Conservation (phyloP, 768 basidiomycete species). For the Tylopilus plumbeoviolaceoides region DNA sequence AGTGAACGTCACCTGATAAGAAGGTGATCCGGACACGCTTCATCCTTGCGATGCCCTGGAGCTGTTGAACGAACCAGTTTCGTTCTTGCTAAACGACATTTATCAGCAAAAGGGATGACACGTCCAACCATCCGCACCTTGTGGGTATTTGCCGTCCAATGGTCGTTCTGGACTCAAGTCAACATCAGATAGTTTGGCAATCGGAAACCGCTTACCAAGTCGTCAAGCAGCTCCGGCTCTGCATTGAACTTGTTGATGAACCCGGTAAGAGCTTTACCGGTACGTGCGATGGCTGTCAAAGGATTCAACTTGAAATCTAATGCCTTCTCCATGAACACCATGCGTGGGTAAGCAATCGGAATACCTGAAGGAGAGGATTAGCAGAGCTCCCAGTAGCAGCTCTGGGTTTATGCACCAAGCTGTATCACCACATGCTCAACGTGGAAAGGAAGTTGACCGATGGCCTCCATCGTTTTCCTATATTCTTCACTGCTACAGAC, state of each 20-base stretch:
- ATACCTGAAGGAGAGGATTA: conserved; percentile 42
- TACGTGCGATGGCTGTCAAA: conserved; percentile 66
- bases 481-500: conserved; percentile 79
- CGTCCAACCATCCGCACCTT: conserved; percentile 44
- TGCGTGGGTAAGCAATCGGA: conserved; percentile 88
- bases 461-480: conserved; percentile 59
- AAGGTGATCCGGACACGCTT: conserved; percentile 76
- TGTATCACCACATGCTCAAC: conserved; percentile 85
- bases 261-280: conserved; percentile 65
- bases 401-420: conserved; percentile 45
- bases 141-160: conserved; percentile 82
- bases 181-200: conserved; percentile 22
- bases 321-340: conserved; percentile 81
- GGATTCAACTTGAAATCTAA: conserved; percentile 85
- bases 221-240: conserved; percentile 92
- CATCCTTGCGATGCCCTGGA: conserved; percentile 65
- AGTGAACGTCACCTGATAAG: conserved; percentile 65
- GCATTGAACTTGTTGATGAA: conserved; percentile 89
- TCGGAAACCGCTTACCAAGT: conserved; percentile 53
- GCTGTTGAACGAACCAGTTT: conserved; percentile 78
- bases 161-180: conserved; percentile 81
- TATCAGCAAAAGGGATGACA: neutral
- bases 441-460: conserved; percentile 54
- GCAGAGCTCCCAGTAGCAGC: neutral
- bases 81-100: conserved; percentile 66